Evolutionary conservation across 768 basidiomycete genomes (phyloP).

Genomic region (Paxillus rubicundulus): DNA sequence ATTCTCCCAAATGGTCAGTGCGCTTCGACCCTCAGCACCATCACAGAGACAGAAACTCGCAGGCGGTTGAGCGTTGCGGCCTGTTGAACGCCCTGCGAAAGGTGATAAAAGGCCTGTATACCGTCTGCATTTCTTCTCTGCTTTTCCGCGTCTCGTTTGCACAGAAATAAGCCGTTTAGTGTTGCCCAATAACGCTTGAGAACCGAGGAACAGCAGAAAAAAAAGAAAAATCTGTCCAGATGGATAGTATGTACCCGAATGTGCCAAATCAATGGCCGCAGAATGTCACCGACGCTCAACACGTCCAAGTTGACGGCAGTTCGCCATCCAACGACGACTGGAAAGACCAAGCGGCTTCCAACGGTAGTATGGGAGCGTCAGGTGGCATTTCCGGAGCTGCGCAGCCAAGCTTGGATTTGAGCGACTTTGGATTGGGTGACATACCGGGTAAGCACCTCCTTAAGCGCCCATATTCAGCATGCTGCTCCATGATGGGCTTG

Average conservation of each 20-base stretch:
- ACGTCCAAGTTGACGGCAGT: constrained; percentile 31
- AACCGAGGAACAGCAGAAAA: constrained; percentile 38
- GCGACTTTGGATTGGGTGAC: constrained; percentile 43
- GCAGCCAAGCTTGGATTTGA: constrained; percentile 39
- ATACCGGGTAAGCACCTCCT: constrained; percentile 40
- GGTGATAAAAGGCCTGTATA: constrained; percentile 40
- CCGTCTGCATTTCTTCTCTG: constrained; percentile 36
- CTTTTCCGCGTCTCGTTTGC: constrained; percentile 38
- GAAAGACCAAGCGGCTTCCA: constrained; percentile 36
- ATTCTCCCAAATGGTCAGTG: constrained; percentile 30
- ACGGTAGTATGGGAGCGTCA: constrained; percentile 23
- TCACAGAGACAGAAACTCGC: constrained; percentile 39
- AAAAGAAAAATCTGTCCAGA: constrained; percentile 38
- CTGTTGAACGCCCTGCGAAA: constrained; percentile 36
- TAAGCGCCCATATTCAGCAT: constrained; percentile 27
- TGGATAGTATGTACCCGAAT: constrained; percentile 48
- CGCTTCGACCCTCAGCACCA: constrained; percentile 37
- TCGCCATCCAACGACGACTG: constrained; percentile 36
- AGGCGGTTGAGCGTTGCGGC: constrained; percentile 36
- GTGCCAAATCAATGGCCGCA: constrained; percentile 41
- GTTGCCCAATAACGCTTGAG: constrained; percentile 44
- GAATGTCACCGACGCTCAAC: constrained; percentile 35
- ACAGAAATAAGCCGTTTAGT: constrained; percentile 47
- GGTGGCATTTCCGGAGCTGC: constrained; percentile 23
- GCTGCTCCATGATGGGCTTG: constrained; percentile 1